Base-by-base conservation (phyloP, 306 rosid genomes). In the Inga oerstediana region DNA sequence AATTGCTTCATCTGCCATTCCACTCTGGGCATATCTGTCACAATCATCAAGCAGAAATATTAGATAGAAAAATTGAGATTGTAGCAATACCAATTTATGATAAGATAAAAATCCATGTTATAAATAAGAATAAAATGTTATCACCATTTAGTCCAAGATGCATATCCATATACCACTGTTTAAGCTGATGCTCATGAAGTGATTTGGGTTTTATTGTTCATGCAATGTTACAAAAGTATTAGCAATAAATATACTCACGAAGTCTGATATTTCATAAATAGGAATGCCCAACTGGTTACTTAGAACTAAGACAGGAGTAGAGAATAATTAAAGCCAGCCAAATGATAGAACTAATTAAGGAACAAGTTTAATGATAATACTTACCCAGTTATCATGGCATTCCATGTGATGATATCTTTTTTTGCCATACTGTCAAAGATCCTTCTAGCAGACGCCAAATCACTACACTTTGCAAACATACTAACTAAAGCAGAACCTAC, bases 1-100 rank as follows among this genome's bases (percentile, higher is more conserved):
- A 46, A 92, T 89, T 15, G 99, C 94, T 87, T 92, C 91, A 73
- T 92, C 96, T 3, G 98, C 94, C 93, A 85, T 91, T 67, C 97
- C 99, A 82, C 91, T 93, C 87, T 95, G 98, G 74, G 99, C 94
- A 86, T 93, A 95, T 72, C 99, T 95, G 91, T 56, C 83, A 90
- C 58, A 56, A 41, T 85, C 68, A 48, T 46, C 67, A 76, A 34
- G 70, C 49, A 71, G 37, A 79, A 76, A 66, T 75, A 59, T 35
- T 5, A 72, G 72, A 70, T 30, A 8, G 56, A 74, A 41, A 74
- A 39, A 27, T 68, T 79, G 73, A 82, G 22, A 82, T n/a, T n/a
- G 54, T 34, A 61, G 66, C 59, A 46, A 79, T 59, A 59, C 49
- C 34, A 49, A 78, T 24, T 78, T 35, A 78, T 68, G 32, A 77